Base-by-base conservation (phyloP, 345 rosid genomes). In the Populus euphratica region DNA sequence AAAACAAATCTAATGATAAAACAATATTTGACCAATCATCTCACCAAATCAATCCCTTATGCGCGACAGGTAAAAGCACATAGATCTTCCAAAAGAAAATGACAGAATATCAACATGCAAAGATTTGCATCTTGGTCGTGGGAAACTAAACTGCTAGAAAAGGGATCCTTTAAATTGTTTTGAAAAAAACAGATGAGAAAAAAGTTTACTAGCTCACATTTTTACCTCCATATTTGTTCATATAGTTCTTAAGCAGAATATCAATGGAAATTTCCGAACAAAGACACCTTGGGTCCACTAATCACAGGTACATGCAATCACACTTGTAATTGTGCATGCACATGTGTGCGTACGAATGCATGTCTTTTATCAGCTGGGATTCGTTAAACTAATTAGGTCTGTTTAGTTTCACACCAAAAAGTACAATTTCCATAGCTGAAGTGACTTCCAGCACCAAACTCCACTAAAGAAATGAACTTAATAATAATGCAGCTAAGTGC, bases 11-110 rank as follows among this genome's bases (percentile, higher is more conserved):
- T 14, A 27, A 20, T 12, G 2, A 64, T 41, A 80, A 49, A 41
- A 29, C 54, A 64, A 71, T 73, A 52, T 6, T 63, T 39, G 35
- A 29, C 62, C 36, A 18, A 25, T 23, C 23, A 38, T 67, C 72
- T 61, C 5, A 68, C 21, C 13, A 56, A 43, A 72, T 70, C 59
- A 72, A 59, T 36, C 38, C 56, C 68, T 8, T 59, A 12, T 25
- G 33, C 25, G 27, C 33, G 49, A 41, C 33, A 76, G 56, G 35
- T 29, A 79, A 70, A 47, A 20, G 25, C 75, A 80, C 39, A 14
- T 12, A 11, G 14, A 43, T 43, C 47, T 43, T 43, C 47, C 14
- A 43, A 43, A 10, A 43, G 11, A 43, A 43, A 43, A 43, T 43
- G 47, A 43, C 14, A 38, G 17, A 6, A 70, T 33, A 43, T 13